Evolutionary conservation across 305 asterid genomes (phyloP), one percentile per base, ranked within the genome.

Genomic region (Lippia alba): DNA sequence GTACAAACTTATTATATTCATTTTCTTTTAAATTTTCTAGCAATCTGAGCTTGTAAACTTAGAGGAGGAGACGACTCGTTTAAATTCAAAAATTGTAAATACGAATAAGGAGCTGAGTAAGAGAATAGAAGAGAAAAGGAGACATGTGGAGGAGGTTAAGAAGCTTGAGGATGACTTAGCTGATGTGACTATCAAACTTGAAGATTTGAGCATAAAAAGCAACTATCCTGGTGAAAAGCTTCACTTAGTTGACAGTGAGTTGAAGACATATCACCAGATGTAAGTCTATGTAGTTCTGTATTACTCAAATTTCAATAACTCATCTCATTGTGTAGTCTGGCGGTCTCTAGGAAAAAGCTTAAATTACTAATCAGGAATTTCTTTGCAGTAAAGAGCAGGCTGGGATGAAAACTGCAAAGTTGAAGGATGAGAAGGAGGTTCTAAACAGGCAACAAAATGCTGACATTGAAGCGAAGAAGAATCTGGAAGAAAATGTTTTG

Each of bases 401-500:
- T 74, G 99, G 98, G 71, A 92, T 83, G 89, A 85, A 84, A 89
- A 95, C 99, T 83, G 94, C 98, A 17, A 95, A 89, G 78, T 67
- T 95, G 67, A 92, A 91, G 78, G 97, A 87, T 62, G 99, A 95
- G 86, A 92, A 95, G 81, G 99, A 95, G 90, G 91, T 90, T 55
- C 83, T 88, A 79, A 98, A 95, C 74, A 80, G 99, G 85, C 96
- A 95, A 81, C 98, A 95, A 58, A 88, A 89, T 82, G 98, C 94
- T 79, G 98, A 92, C 80, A 82, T 78, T 72, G 98, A 92, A 80
- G 94, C 94, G 53, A 85, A 69, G 75, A 95, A 92, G 84, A 92
- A 95, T 85, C 78, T 95, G 86, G 97, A 87, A 83, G 98, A 95
- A 83, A 95, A 95, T 85, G 74, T 86, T 78, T 97, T 87, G 72